Evolutionary conservation across 306 rosid species (phyloP).

Genomic region (Sesbania bispinosa): DNA sequence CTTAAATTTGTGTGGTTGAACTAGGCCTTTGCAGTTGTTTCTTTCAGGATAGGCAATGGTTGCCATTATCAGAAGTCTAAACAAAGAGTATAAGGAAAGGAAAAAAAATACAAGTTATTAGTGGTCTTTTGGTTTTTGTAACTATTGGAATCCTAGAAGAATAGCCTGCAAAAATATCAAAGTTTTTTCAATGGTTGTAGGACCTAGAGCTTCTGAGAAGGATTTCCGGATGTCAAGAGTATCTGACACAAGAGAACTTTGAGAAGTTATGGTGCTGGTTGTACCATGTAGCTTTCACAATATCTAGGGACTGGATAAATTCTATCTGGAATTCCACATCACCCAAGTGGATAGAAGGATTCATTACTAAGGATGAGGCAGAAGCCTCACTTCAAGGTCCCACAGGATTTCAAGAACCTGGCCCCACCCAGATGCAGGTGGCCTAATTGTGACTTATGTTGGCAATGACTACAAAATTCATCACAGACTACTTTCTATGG

Average conservation of each 20-base stretch:
- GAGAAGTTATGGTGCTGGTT: conserved; percentile 98
- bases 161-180: not conserved
- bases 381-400: conserved; percentile 87
- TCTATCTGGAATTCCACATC: conserved; percentile 78
- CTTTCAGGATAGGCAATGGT: not conserved
- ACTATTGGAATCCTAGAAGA: conserved; percentile 1
- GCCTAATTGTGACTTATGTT: conserved; percentile 74
- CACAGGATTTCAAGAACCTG: conserved; percentile 79
- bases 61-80: not conserved
- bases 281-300: conserved; percentile 73
- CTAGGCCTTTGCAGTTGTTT: conserved; percentile 4
- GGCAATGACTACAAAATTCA: conserved; percentile 62
- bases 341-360: conserved; percentile 97
- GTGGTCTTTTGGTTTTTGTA: not conserved
- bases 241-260: conserved; percentile 67
- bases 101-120: not conserved
- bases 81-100: not conserved
- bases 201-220: conserved; percentile 78
- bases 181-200: conserved; percentile 38
- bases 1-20: not conserved
- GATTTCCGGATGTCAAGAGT: conserved; percentile 75
- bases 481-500: conserved; percentile 73
- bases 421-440: conserved; percentile 99
- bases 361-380: conserved; percentile 90
- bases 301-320: conserved; percentile 70